Evolutionary conservation across 192 early-diverging fungal genomes (phyloP).

Genomic region (Coemansia furcata): DNA sequence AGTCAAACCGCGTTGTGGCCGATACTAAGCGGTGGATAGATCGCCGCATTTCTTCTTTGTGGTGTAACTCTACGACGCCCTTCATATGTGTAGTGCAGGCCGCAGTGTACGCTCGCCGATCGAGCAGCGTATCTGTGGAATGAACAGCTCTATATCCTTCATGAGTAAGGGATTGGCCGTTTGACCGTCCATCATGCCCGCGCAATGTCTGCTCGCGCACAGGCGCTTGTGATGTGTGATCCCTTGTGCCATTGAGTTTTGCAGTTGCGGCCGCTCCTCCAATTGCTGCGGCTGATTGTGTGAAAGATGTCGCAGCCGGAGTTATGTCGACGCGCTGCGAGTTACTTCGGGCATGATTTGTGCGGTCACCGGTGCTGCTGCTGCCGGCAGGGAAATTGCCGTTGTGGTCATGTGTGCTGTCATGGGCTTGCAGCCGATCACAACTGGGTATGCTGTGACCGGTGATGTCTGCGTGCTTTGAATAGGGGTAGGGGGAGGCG

Average conservation of each 20-base stretch:
- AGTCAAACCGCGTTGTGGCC: slow-evolving; percentile 39
- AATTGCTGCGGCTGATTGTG: background rate
- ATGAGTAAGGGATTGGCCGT: background rate
- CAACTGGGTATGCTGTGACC: background rate
- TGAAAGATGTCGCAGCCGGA: background rate
- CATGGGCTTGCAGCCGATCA: background rate
- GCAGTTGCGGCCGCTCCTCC: background rate
- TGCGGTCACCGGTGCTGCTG: background rate
- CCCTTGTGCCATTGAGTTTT: background rate
- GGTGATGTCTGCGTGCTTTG: slow-evolving; percentile 3
- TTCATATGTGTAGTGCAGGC: background rate
- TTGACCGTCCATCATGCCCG: background rate
- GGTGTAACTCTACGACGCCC: slow-evolving; percentile 16
- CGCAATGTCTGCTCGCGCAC: background rate
- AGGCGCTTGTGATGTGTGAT: background rate
- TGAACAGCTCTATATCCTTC: slow-evolving; percentile 2
- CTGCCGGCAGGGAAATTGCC: background rate
- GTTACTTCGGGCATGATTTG: background rate
- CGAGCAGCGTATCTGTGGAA: slow-evolving; percentile 16
- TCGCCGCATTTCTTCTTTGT: slow-evolving; percentile 43
- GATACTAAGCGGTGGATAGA: slow-evolving; percentile 45
- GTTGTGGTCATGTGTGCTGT: background rate
- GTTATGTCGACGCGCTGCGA: background rate
- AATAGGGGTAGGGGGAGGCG: slow-evolving; percentile 29
- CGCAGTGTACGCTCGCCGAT: slow-evolving; percentile 20